Evolutionary conservation across 2,329 filamentous ascomycete genomes (phyloP).

Genomic region (Dactylellina haptotyla): DNA sequence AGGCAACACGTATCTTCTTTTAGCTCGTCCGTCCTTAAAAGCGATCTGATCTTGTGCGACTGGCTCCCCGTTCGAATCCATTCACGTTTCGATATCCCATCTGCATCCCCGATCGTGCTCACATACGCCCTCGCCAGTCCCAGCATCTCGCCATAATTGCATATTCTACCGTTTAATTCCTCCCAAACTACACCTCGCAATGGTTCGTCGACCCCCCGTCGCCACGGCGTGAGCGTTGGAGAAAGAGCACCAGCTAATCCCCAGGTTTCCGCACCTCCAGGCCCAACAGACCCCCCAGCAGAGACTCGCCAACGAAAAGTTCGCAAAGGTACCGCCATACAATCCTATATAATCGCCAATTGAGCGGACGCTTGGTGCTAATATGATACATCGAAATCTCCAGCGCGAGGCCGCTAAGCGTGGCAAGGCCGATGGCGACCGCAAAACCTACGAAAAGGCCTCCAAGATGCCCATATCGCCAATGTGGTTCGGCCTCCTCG

Average conservation of each 20-base stretch:
- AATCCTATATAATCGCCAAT: neutral
- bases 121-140: too few species aligned
- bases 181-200: neutral
- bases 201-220: neutral
- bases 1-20: conserved; percentile 54
- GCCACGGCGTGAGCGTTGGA: too few species aligned
- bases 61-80: neutral
- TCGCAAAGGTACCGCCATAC: conserved; percentile 66
- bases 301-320: conserved; percentile 81
- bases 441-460: conserved; percentile 71
- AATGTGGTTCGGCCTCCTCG: conserved; percentile 72
- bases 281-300: conserved; percentile 82
- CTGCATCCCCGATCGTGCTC: neutral
- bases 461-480: conserved; percentile 72
- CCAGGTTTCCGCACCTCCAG: conserved; percentile 62
- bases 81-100: neutral
- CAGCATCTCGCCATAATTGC: too few species aligned
- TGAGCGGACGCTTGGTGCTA: neutral
- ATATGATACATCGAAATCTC: too few species aligned
- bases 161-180: too few species aligned
- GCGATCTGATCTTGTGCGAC: conserved; percentile 14
- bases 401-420: conserved; percentile 75
- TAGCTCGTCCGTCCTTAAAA: neutral
- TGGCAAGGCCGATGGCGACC: conserved; percentile 75
- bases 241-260: conserved; percentile 15